A percentile compares a stretch with the other conserved stretches of the same genome.
phyloP scores from a whole-genome alignment of 805 yeast species.

The Metschnikowia baotianmanensis region DNA sequence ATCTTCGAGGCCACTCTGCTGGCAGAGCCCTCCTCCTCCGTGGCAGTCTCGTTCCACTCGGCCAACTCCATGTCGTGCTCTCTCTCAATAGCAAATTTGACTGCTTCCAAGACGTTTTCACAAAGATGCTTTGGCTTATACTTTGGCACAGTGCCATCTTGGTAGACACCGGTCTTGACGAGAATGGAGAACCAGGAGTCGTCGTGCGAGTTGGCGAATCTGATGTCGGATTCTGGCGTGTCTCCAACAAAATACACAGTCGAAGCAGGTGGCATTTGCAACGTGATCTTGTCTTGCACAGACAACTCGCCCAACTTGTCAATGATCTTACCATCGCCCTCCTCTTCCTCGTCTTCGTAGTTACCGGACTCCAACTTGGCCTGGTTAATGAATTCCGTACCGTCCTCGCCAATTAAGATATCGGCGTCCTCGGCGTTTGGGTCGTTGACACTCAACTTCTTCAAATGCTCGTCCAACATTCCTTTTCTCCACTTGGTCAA shows the following conservation, averaged over 20 bases:
- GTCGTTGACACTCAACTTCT: conserved; percentile 45
- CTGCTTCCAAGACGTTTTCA: conserved; percentile 77
- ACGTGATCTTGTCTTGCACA: conserved; percentile 38
- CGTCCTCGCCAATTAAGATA: conserved; percentile 42
- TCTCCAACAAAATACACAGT: conserved; percentile 89
- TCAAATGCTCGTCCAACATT: conserved; percentile 70
- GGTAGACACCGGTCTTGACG: conserved; percentile 85
- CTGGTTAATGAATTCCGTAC: conserved; percentile 45
- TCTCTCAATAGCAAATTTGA: conserved; percentile 76
- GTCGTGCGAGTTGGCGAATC: conserved; percentile 86
- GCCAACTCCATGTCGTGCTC: conserved; percentile 70
- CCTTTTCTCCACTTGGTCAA: conserved; percentile 76
- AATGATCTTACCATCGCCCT: conserved; percentile 28
- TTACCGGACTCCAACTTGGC: conserved; percentile 37
- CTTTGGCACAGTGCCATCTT: conserved; percentile 75
- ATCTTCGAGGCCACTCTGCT: conserved; percentile 28
- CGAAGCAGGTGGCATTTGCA: conserved; percentile 75
- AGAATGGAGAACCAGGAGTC: conserved; percentile 80
- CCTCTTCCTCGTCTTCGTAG: conserved; percentile 30
- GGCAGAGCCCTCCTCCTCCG: conserved; percentile 26
- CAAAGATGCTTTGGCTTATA: conserved; percentile 74
- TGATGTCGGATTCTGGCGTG: conserved; percentile 84
- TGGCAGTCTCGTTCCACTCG: conserved; percentile 65
- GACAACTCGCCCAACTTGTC: conserved; percentile 23
- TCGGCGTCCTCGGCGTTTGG: conserved; percentile 43